These are phyloP conservation scores for Neofusicoccum parvum DNA, from an alignment of 2,329 filamentous ascomycete species.

Conservation along the genomic window DNA sequence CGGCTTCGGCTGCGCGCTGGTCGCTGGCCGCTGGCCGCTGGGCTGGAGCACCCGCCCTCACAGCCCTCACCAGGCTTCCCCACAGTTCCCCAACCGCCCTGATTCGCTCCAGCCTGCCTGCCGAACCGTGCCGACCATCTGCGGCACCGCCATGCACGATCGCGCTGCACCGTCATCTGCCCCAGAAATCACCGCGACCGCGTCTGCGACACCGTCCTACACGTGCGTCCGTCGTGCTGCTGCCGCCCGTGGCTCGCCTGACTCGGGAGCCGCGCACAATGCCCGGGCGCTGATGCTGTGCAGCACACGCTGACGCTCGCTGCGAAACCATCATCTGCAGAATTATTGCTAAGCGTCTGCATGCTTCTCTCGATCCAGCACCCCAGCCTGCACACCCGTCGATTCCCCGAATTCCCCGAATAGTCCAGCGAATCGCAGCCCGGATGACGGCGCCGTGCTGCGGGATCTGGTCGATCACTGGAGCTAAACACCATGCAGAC, in stretches of 20 bases:
- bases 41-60: neutral
- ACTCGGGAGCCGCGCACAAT: too few species aligned
- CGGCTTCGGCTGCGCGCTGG: too few species aligned
- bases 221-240: too few species aligned
- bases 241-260: too few species aligned
- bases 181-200: neutral
- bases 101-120: neutral
- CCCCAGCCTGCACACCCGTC: neutral
- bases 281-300: too few species aligned
- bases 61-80: neutral
- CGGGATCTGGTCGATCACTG: neutral
- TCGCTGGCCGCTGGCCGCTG: too few species aligned
- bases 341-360: too few species aligned
- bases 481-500: constrained; percentile 3
- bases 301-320: too few species aligned
- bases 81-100: constrained; percentile 2
- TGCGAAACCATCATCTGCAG: neutral
- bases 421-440: neutral
- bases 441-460: neutral
- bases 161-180: neutral
- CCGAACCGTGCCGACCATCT: neutral
- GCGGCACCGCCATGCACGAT: neutral
- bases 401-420: constrained; percentile 4
- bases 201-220: too few species aligned
- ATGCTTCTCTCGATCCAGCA: too few species aligned